These are phyloP conservation scores for Pleurotus sapidus DNA, from an alignment of 768 basidiomycete genomes.

Conservation along the genomic window DNA sequence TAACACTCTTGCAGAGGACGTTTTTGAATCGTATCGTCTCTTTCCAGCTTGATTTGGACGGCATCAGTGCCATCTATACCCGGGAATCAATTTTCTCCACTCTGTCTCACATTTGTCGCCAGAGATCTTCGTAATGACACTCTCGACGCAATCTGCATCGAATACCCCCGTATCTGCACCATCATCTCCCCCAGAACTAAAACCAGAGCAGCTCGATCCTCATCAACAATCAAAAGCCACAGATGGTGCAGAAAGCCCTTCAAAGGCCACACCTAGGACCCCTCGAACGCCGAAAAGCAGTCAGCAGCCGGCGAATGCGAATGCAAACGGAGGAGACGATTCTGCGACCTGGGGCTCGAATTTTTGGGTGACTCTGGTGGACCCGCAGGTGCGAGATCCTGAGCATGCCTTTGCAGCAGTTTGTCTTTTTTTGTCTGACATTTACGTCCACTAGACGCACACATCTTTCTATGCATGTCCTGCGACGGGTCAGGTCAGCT, in stretches of 20 bases:
- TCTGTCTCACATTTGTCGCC: conserved; percentile 2
- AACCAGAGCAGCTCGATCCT: not conserved
- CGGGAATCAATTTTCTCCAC: not conserved
- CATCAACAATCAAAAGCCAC: not conserved
- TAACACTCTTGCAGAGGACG: no score
- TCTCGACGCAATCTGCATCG: conserved; percentile 3
- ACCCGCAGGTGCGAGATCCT: conserved; percentile 68
- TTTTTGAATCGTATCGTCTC: no score
- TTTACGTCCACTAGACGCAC: conserved; percentile 36
- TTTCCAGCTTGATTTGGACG: no score
- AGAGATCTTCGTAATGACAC: not conserved
- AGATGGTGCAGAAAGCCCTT: conserved; percentile 12
- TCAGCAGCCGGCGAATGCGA: conserved; percentile 17
- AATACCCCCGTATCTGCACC: conserved; percentile 4
- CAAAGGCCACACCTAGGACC: conserved; percentile 23
- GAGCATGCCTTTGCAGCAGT: conserved; percentile 8
- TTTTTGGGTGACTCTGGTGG: conserved; percentile 93
- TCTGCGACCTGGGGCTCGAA: conserved; percentile 75
- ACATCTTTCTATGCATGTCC: conserved; percentile 91
- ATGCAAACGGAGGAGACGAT: conserved; percentile 33
- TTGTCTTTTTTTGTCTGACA: conserved; percentile 1
- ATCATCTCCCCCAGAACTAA: not conserved
- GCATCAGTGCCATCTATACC: not conserved
- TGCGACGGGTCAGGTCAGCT: conserved; percentile 86
- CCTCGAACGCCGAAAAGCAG: conserved; percentile 19